Conservation (phyloP, 805 yeast species). For the Candida sphagnicola region DNA sequence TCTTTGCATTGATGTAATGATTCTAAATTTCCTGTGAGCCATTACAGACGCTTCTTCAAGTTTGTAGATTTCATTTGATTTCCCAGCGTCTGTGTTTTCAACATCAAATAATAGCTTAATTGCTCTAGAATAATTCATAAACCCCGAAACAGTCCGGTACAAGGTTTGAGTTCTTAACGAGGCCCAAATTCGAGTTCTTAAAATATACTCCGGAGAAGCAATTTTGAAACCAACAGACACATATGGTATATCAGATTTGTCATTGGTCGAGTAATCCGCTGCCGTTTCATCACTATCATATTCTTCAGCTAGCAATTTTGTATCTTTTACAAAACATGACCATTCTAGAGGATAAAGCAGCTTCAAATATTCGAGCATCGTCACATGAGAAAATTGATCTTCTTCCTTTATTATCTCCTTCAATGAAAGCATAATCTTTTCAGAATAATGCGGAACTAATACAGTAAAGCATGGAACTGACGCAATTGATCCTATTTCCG, state of each 20-base stretch:
- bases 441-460: conserved; percentile 92
- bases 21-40: conserved; percentile 80
- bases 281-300: conserved; percentile 47
- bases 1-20: conserved; percentile 85
- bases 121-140: conserved; percentile 97
- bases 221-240: conserved; percentile 96
- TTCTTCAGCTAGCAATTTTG: conserved; percentile 92
- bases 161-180: conserved; percentile 94
- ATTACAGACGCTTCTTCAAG: conserved; percentile 49
- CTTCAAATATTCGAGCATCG: conserved; percentile 88
- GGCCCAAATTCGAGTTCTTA: conserved; percentile 98
- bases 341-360: conserved; percentile 96
- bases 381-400: conserved; percentile 92
- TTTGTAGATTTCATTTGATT: conserved; percentile 29
- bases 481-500: conserved; percentile 60
- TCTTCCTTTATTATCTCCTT: conserved; percentile 97
- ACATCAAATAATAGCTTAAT: conserved; percentile 84
- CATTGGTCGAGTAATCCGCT: conserved; percentile 7
- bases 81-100: conserved; percentile 76
- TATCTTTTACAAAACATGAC: conserved; percentile 96
- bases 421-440: conserved; percentile 87
- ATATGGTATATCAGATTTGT: conserved; percentile 87
- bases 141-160: conserved; percentile 96
- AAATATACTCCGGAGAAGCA: conserved; percentile 94
- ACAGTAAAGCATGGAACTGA: conserved; percentile 84